Evolutionary conservation across 495 filamentous ascomycete genomes (phyloP), one percentile per base, ranked within the genome.

Genomic region (Podospora sp.): DNA sequence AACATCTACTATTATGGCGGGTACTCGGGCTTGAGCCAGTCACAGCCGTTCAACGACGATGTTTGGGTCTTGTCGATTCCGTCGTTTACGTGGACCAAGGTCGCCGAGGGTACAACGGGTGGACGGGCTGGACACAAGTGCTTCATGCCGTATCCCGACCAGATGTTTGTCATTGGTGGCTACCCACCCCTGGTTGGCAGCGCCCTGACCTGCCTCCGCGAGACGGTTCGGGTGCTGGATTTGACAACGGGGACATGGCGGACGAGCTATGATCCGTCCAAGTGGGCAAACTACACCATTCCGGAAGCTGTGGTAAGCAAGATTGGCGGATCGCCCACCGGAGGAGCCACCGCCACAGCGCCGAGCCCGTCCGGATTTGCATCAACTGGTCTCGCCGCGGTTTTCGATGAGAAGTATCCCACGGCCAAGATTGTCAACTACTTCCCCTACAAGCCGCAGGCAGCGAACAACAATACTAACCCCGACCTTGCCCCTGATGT

Each of bases 1-100:
- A 89, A 91, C 69, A 90, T 93, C 63, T 93, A 92, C 72, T 89
- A 89, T 66, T 93, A 93, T 68, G 90, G 90, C 21, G 90, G 90
- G 2, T 90, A 86, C 65, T 75, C 87, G 57, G 88, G 87, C 0
- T 56, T 86, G 18, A 53, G 80, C 12, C 33, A 69, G 0, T 60
- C 68, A 1, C 33, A 71, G 12, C 66, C 68, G 12, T 84, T 81
- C 49, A 86, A 76, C 12, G 89, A 91, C 68, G 88, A 91, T 60
- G 87, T 93, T 16, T 93, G 89, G 75, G 84, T 93, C 14, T 73
- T 94, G 26, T 91, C 90, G 0, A 73, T 94, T 18, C 91, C 92
- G 0, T 87, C 90, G 0, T 94, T 94, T 75, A 86, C 78, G n/a
- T 94, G 91, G 91, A 85, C 85, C 40, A 85, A 86, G 69, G 81